Evolutionary conservation across 345 rosid genomes (phyloP), one percentile per base, ranked within the genome.

Genomic region (Kandelia obovata): DNA sequence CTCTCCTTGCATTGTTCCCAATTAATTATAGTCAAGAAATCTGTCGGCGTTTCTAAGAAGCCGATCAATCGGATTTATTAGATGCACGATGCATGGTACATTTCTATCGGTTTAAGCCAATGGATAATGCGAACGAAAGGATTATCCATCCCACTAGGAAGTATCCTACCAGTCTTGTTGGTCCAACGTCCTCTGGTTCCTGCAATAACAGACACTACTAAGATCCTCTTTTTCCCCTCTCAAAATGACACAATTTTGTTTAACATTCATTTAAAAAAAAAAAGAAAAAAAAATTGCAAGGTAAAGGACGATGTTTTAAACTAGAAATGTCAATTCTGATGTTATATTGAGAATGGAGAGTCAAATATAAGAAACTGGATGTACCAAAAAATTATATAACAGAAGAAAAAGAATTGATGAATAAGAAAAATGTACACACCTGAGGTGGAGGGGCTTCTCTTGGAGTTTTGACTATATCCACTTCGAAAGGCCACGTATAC

Each of bases 401-500:
- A 13, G 1, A 16, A 20, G 19, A n/a, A 1, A 69, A n/a, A 47
- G 4, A 61, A 28, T 6, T 15, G 27, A 6, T 1, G 16, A 39
- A 27, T 15, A 7, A 21, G 17, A 23, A 28, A 5, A n/a, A n/a
- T 7, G 6, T 66, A 30, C 61, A 21, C 58, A 84, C 94, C 91
- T 68, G 86, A 30, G 86, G 89, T 1, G 94, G 96, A 26, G 97
- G 91, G 3, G 78, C 57, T 35, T 79, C 80, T 5, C 62, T 65
- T 1, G 96, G 70, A 1, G 82, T 65, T 62, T 78, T 77, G 43
- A 78, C 70, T 60, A 62, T 79, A 64, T 93, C 98, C 47, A 69
- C 84, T 78, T 93, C 89, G 57, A 77, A 90, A 3, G 97, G 97
- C 98, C 98, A 93, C 3, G 78, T 66, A 68, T 89, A 91, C 43